Conservation (phyloP, 2,329 filamentous ascomycete genomes). For the Catunica adiposa region DNA sequence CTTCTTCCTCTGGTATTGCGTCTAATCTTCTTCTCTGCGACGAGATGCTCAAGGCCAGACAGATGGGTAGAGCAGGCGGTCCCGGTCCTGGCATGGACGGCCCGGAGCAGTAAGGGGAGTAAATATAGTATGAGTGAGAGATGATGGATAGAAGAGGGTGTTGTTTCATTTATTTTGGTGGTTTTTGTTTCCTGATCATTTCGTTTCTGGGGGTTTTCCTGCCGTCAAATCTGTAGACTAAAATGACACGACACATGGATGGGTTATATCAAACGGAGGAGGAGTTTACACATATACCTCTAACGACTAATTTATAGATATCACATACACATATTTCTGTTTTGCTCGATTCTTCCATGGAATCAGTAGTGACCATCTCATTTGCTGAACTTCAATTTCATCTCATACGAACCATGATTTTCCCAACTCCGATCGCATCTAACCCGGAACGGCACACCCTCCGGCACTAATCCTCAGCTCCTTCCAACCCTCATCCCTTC, state of each 20-base stretch:
- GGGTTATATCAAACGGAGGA: constrained; percentile 4
- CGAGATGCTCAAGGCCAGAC: constrained; percentile 90
- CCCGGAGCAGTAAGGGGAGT: constrained; percentile 32
- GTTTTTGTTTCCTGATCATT: constrained; percentile 6
- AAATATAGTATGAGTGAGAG: constrained; percentile 15
- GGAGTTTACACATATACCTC: constrained; percentile 2
- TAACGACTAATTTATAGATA: constrained; percentile 8
- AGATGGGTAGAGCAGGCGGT: constrained; percentile 60
- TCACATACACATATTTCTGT: constrained; percentile 6
- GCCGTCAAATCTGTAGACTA: constrained; percentile 14
- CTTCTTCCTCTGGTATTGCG: constrained; percentile 86
- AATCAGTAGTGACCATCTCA: too few relatives aligned
- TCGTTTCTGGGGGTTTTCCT: constrained; percentile 4
- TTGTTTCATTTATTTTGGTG: background rate
- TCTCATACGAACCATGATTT: background rate
- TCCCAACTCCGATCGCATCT: background rate
- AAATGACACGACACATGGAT: constrained; percentile 14
- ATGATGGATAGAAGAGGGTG: background rate
- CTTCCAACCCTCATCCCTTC: background rate
- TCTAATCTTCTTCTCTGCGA: constrained; percentile 91
- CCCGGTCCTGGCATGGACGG: constrained; percentile 51
- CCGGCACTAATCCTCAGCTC: background rate
- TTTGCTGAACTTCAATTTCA: too few relatives aligned
- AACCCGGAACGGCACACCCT: background rate
- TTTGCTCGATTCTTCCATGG: too few relatives aligned